Evolutionary conservation across 2,329 filamentous ascomycete genomes (phyloP).

Genomic region (Fusarium albosuccineum): DNA sequence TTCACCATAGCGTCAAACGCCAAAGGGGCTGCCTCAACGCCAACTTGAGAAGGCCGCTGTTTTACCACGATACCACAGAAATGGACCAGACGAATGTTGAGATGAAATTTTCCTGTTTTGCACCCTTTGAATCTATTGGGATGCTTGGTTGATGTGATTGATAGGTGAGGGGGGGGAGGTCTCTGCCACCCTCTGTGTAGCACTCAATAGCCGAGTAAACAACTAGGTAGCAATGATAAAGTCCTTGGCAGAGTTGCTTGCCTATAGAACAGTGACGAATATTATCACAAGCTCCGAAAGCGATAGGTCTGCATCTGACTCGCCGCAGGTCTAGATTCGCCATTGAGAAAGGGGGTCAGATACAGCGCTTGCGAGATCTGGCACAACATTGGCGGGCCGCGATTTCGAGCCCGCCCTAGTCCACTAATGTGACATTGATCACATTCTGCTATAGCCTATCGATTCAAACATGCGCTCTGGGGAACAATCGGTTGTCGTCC

Average conservation of each 20-base stretch:
- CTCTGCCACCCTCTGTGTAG: neutral
- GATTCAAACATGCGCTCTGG: slow-evolving; percentile 5
- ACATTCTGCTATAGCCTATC: slow-evolving; percentile 2
- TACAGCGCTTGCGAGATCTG: slow-evolving; percentile 27
- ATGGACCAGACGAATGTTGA: slow-evolving; percentile 9
- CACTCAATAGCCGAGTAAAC: no score
- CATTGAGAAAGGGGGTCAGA: neutral
- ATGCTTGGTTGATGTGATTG: neutral
- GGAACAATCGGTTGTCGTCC: slow-evolving; percentile 6
- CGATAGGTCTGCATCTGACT: slow-evolving; percentile 11
- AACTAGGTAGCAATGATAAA: neutral
- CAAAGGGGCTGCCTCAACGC: slow-evolving; percentile 1
- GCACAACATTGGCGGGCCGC: slow-evolving; percentile 15
- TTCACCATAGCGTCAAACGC: slow-evolving; percentile 39
- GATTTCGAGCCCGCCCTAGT: slow-evolving; percentile 12
- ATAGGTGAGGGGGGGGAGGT: neutral
- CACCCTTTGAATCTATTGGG: neutral
- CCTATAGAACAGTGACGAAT: neutral
- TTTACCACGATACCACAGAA: slow-evolving; percentile 32
- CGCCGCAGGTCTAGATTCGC: slow-evolving; percentile 3
- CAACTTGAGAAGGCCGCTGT: slow-evolving; percentile 15
- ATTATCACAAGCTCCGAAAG: neutral
- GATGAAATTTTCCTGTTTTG: slow-evolving; percentile 1
- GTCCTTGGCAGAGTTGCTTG: neutral
- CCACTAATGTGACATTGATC: slow-evolving; percentile 19